A percentile compares a stretch with the other conserved stretches of the same genome.
These are phyloP conservation scores for Thelonectria olida DNA, from an alignment of 2,329 filamentous ascomycete genomes.

Conservation along the genomic window DNA sequence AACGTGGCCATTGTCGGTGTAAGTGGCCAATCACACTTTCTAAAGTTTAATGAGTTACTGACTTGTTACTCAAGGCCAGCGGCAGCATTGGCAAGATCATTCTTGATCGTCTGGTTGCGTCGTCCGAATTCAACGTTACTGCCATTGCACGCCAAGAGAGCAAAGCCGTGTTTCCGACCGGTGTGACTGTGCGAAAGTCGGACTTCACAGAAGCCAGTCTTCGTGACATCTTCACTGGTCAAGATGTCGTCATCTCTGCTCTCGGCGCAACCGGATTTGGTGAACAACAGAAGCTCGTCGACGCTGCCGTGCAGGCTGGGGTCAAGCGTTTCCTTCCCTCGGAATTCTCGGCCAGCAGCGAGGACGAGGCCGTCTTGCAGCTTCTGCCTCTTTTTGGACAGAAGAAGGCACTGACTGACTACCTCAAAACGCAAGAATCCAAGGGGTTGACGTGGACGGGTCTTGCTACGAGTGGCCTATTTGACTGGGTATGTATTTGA, in stretches of 20 bases:
- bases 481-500: conserved; percentile 36
- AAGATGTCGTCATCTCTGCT: conserved; percentile 48
- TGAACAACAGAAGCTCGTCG: conserved; percentile 58
- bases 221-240: conserved; percentile 18
- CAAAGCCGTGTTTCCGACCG: conserved; percentile 13
- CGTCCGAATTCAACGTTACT: conserved; percentile 20
- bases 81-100: conserved; percentile 29
- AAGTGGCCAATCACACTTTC: neutral
- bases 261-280: conserved; percentile 52
- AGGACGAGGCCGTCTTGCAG: conserved; percentile 29
- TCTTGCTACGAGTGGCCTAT: conserved; percentile 45
- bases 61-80: conserved; percentile 21
- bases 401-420: conserved; percentile 30
- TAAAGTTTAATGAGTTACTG: neutral
- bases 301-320: conserved; percentile 61
- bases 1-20: conserved; percentile 14
- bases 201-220: conserved; percentile 22
- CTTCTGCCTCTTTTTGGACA: conserved; percentile 28
- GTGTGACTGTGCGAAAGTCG: conserved; percentile 17
- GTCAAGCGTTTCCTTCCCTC: conserved; percentile 64
- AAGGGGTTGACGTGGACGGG: conserved; percentile 35
- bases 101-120: conserved; percentile 14
- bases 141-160: conserved; percentile 21
- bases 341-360: conserved; percentile 54
- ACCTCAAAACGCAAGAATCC: conserved; percentile 21